These are phyloP conservation scores for Halteria grandinella DNA, from an alignment of 73 alveolate species.

Conservation along the genomic window DNA sequence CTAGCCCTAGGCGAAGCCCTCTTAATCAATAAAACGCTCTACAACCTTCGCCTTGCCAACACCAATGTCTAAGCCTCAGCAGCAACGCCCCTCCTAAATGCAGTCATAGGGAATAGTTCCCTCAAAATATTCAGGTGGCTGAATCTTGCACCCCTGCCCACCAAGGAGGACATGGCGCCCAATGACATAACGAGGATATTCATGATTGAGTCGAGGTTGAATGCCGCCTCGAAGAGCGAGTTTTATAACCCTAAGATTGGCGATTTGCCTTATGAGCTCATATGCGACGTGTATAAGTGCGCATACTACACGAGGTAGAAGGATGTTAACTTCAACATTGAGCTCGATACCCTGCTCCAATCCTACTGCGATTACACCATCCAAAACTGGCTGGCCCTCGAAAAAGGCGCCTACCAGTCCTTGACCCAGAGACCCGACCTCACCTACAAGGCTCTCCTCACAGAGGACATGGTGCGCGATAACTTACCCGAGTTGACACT, in stretches of 20 bases:
- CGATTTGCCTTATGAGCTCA: conserved; percentile 5
- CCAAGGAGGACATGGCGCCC: not conserved
- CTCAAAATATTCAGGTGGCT: conserved; percentile 45
- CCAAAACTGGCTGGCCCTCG: conserved; percentile 48
- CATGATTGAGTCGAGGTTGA: conserved; percentile 17
- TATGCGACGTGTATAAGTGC: conserved; percentile 38
- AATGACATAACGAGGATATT: not conserved
- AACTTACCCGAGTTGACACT: conserved; percentile 48
- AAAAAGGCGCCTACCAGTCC: conserved; percentile 36
- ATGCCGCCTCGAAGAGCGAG: conserved; percentile 24
- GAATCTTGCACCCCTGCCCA: conserved; percentile 1
- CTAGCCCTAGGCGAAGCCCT: conserved; percentile 43
- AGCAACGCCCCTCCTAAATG: conserved; percentile 19
- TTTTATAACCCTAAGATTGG: conserved; percentile 28
- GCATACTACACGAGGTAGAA: conserved; percentile 7
- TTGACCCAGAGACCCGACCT: conserved; percentile 9
- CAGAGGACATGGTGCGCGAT: conserved; percentile 32
- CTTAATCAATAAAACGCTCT: conserved; percentile 21
- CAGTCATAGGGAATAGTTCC: conserved; percentile 25
- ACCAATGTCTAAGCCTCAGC: conserved; percentile 30
- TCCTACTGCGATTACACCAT: conserved; percentile 42
- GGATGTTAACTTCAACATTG: conserved; percentile 8
- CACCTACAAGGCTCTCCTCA: conserved; percentile 10
- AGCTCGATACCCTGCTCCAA: conserved; percentile 17
- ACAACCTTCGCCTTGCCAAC: conserved; percentile 25